Percentiles rank a stretch among this genome's conserved stretches.
These are phyloP conservation scores for Suillus decipiens DNA, from an alignment of 768 basidiomycete genomes.

Conservation along the genomic window DNA sequence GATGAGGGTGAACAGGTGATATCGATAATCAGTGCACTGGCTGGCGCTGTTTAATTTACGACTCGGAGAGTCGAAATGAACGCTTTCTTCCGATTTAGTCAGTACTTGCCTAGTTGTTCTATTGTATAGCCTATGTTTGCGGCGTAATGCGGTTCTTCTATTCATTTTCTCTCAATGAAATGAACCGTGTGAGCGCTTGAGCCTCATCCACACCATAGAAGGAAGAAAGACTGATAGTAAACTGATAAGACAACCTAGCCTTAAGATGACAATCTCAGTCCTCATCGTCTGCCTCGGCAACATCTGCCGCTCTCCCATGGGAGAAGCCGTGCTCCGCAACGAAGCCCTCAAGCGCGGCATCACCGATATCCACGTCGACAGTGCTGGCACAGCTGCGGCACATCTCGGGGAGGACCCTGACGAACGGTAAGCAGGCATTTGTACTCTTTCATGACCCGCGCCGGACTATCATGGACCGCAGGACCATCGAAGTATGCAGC, in stretches of 20 bases:
- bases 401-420: constrained; percentile 86
- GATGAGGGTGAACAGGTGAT: background rate
- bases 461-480: constrained; percentile 26
- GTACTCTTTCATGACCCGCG: background rate
- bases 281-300: constrained; percentile 83
- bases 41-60: background rate
- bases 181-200: background rate
- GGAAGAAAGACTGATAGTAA: background rate
- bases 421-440: constrained; percentile 53
- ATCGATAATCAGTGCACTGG: background rate
- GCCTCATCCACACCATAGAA: background rate
- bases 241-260: background rate
- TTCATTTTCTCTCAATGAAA: background rate
- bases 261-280: constrained; percentile 46
- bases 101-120: background rate
- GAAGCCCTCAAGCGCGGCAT: constrained; percentile 66
- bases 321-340: constrained; percentile 80
- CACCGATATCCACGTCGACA: constrained; percentile 67
- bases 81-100: background rate
- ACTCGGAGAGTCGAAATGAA: no score
- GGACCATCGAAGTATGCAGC: constrained; percentile 69
- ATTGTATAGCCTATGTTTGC: background rate
- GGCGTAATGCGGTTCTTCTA: background rate
- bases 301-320: constrained; percentile 91
- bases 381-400: constrained; percentile 83